These are phyloP conservation scores for Rhynchospora breviuscula DNA, from an alignment of 176 grass and related monocot genomes.

Conservation along the genomic window DNA sequence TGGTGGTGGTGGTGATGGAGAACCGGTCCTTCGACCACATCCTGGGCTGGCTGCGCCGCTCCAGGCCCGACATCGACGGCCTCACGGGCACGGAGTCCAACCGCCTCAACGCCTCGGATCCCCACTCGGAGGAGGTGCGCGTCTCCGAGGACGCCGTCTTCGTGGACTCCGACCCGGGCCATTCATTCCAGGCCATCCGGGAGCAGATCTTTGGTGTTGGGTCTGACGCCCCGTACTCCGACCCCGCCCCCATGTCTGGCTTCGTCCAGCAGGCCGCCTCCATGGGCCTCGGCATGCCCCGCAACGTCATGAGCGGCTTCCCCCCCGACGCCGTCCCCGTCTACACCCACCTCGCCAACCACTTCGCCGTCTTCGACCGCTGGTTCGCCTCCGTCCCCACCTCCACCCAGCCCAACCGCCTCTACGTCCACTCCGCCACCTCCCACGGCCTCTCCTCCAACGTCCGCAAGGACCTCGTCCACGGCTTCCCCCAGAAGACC, in stretches of 20 bases:
- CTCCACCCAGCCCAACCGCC: conserved; percentile 85
- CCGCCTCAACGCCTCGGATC: conserved; percentile 75
- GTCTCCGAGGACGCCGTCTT: conserved; percentile 69
- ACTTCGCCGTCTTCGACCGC: conserved; percentile 69
- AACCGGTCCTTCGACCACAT: conserved; percentile 98
- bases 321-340: conserved; percentile 55
- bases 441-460: conserved; percentile 85
- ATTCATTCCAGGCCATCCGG: conserved; percentile 96
- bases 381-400: conserved; percentile 92
- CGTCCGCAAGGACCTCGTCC: conserved; percentile 82
- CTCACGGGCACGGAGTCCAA: conserved; percentile 85
- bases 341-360: conserved; percentile 50
- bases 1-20: conserved; percentile 92
- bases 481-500: conserved; percentile 93
- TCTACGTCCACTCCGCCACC: conserved; percentile 90
- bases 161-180: conserved; percentile 88
- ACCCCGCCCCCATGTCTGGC: conserved; percentile 54
- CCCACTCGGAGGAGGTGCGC: conserved; percentile 59
- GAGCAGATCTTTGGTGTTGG: conserved; percentile 77
- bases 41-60: conserved; percentile 62
- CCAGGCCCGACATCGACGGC: conserved; percentile 75
- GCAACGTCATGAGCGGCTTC: conserved; percentile 92
- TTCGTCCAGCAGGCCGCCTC: conserved; percentile 77
- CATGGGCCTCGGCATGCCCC: conserved; percentile 71
- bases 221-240: too few species aligned